Conservation (phyloP, 2,329 filamentous ascomycete genomes). For the Aspergillus carbonarius region DNA sequence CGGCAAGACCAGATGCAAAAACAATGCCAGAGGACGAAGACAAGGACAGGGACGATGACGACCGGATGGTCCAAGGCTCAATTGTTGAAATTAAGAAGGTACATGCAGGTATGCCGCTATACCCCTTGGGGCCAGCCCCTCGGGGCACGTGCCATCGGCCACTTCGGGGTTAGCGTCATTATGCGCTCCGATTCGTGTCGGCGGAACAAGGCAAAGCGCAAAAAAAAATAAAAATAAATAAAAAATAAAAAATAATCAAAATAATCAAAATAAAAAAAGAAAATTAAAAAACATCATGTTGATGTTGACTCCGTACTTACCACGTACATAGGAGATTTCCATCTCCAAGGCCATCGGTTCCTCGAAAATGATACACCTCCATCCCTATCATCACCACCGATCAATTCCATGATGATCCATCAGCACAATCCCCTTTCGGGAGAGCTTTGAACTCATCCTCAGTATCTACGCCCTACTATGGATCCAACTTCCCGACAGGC, state of each 20-base stretch:
- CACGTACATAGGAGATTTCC: background rate
- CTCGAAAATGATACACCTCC: background rate
- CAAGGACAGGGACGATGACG: background rate
- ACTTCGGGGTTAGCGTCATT: background rate
- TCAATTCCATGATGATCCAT: background rate
- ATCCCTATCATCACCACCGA: background rate
- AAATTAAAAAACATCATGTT: background rate
- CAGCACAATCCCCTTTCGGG: background rate
- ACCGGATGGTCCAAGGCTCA: background rate
- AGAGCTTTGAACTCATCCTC: background rate
- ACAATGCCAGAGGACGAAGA: background rate
- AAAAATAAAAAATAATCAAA: background rate
- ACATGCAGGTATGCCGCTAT: slow-evolving; percentile 2
- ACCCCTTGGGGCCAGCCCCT: background rate
- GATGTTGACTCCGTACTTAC: no score
- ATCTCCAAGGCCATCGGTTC: background rate
- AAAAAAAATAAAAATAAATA: background rate
- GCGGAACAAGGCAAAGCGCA: background rate
- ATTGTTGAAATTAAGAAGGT: slow-evolving; percentile 1
- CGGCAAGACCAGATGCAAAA: background rate
- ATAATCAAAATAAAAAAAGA: background rate
- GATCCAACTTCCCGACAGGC: background rate
- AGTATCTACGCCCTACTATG: background rate
- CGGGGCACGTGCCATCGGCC: background rate
- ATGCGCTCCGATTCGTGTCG: background rate